phyloP scores from a whole-genome alignment of 768 basidiomycete genomes.

The Panellus pusillus region DNA sequence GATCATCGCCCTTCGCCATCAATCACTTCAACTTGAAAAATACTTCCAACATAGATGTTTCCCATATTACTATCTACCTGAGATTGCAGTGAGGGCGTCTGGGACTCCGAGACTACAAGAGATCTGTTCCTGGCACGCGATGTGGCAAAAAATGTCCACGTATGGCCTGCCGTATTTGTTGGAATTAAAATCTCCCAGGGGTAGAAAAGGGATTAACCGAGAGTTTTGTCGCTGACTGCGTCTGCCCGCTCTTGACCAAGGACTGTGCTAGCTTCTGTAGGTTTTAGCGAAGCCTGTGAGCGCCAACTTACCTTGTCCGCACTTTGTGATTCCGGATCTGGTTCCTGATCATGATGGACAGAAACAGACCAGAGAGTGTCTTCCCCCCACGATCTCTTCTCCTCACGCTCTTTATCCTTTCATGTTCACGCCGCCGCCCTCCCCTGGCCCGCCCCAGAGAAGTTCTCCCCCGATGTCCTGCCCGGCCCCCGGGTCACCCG shows the following conservation, averaged over 20 bases:
- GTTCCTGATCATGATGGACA: constrained; percentile 10
- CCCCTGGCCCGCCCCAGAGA: constrained; percentile 28
- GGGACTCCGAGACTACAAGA: no score
- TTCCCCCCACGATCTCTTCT: constrained; percentile 15
- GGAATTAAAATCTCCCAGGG: no score
- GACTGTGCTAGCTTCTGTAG: not conserved
- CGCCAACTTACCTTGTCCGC: not conserved
- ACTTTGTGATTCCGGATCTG: not conserved
- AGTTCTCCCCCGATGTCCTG: constrained; percentile 1
- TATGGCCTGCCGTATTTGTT: not conserved
- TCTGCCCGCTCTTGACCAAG: no score
- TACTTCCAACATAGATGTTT: no score
- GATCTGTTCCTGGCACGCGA: no score
- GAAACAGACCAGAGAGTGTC: constrained; percentile 2
- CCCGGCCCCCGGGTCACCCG: constrained; percentile 15
- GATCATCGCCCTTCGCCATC: no score
- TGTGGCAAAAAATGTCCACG: not conserved
- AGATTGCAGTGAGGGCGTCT: no score
- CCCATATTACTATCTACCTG: no score
- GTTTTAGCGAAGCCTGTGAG: not conserved
- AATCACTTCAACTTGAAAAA: no score
- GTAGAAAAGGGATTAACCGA: no score
- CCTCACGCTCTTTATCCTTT: constrained; percentile 15
- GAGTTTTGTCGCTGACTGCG: no score
- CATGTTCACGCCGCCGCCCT: constrained; percentile 38